Conservation (phyloP, 2,329 filamentous ascomycete species). For the Verticillium klebahnii region DNA sequence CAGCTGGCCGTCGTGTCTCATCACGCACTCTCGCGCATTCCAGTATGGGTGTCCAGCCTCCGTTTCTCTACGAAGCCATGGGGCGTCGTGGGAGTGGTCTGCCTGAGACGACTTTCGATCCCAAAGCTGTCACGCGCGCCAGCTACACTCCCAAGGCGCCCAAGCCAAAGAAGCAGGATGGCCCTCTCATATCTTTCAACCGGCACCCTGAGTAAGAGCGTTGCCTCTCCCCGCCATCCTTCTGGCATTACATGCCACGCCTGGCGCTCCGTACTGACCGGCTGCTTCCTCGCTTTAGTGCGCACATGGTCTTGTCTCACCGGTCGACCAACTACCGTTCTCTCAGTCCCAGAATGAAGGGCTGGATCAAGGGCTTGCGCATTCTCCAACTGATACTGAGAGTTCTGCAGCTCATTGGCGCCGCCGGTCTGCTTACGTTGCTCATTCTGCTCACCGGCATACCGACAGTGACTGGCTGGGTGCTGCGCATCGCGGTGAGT, state of each 20-base stretch:
- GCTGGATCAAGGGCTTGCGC: constrained; percentile 64
- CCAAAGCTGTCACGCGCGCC: constrained; percentile 77
- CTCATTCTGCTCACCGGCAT: constrained; percentile 73
- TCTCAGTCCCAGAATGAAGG: constrained; percentile 67
- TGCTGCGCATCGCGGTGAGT: constrained; percentile 72
- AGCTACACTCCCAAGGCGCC: constrained; percentile 63
- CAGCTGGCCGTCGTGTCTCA: not conserved
- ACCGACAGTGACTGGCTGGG: constrained; percentile 62
- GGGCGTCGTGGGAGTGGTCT: constrained; percentile 47
- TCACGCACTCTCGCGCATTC: not conserved
- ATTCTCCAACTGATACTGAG: constrained; percentile 66
- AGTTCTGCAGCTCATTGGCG: constrained; percentile 61
- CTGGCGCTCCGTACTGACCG: not conserved
- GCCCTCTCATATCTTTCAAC: constrained; percentile 78
- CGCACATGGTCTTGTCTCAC: constrained; percentile 61
- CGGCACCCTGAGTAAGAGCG: constrained; percentile 73
- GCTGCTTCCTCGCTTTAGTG: constrained; percentile 25
- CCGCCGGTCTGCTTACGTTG: constrained; percentile 66
- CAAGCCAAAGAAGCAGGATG: constrained; percentile 59
- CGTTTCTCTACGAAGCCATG: constrained; percentile 67
- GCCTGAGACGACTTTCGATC: constrained; percentile 65
- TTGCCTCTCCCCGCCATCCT: not conserved
- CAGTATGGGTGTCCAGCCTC: constrained; percentile 35
- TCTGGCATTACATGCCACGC: not conserved
- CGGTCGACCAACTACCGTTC: constrained; percentile 56